Base-by-base conservation (phyloP, 352 stramenopile genomes). In the Pythium aquatile region DNA sequence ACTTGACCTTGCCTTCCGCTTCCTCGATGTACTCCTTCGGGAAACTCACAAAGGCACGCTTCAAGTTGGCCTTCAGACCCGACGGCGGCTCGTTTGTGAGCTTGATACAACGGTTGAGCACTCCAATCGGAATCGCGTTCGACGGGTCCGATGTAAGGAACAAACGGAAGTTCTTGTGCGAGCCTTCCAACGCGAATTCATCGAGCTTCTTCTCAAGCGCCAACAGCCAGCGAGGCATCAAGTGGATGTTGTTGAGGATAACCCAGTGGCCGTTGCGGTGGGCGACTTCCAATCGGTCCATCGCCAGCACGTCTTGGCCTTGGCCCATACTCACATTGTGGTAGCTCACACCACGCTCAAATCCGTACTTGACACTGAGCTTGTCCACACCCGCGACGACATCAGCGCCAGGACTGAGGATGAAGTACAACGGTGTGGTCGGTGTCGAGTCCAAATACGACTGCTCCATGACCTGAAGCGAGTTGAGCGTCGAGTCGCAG, bases 371-470 rank as follows among this genome's bases (percentile, higher is more conserved):
- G 17, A 93, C 70, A 11, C 94, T 93, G 88, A 29, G 90, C 61
- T 94, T 90, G 69, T 99, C 97, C 26, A 99, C 79, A 72, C 98
- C 94, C 0, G 86, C 91, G 30, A 99, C 94, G 1, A 99, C 95
- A 73, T 99, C 98, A 0, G 96, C 96, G 20, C 95, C 96, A 7
- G 96, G 94, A 48, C 90, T 98, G 46, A 99, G 74, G 57, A 99
- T 97, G 63, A 99, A 99, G 69, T 98, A 99, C 65, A 99, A 94
- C 13, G 97, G 97, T 16, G 96, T 98, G 68, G 77, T 95, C 11
- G 96, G 90, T 26, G 91, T 98, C 13, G 86, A 97, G 59, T 99
- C 96, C 26, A 76, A 70, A 56, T 98, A 97, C 5, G 88, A 90
- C 46, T 94, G 90, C 20, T 98, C 81, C 30, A 99, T 75, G 28